Percentiles rank a stretch among this genome's conserved stretches.
These are phyloP conservation scores for Coffea eugenioides DNA, from an alignment of 257 asterid species.

Conservation along the genomic window DNA sequence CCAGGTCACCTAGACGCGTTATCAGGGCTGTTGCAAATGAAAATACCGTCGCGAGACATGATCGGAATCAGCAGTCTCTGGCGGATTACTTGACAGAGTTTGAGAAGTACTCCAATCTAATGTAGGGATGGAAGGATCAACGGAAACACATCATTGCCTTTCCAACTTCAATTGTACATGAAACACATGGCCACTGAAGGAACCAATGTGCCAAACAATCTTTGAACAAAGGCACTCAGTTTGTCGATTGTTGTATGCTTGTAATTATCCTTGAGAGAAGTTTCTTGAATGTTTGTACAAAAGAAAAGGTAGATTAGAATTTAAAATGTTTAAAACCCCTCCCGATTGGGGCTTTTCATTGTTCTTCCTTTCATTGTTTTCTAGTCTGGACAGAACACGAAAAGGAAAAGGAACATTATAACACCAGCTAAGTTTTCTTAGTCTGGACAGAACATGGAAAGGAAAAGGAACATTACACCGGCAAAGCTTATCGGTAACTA, in stretches of 20 bases:
- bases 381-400: no score
- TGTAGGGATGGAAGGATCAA: constrained; percentile 16
- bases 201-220: background rate
- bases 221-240: background rate
- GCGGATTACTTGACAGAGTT: constrained; percentile 47
- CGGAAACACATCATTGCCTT: background rate
- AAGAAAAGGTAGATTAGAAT: background rate
- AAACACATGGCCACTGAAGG: background rate
- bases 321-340: no score
- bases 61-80: constrained; percentile 36
- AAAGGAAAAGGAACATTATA: no score
- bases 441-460: no score
- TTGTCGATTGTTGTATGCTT: no score
- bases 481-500: no score
- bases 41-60: constrained; percentile 37
- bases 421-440: no score
- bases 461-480: no score
- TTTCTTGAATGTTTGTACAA: background rate
- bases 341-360: no score
- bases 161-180: constrained; percentile 1
- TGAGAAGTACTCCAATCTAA: constrained; percentile 49
- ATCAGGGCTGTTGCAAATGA: constrained; percentile 44
- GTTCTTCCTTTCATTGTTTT: no score
- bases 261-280: no score
- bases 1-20: constrained; percentile 41